phyloP scores from a whole-genome alignment of 352 stramenopile species.

The Globisporangium paddicum region DNA sequence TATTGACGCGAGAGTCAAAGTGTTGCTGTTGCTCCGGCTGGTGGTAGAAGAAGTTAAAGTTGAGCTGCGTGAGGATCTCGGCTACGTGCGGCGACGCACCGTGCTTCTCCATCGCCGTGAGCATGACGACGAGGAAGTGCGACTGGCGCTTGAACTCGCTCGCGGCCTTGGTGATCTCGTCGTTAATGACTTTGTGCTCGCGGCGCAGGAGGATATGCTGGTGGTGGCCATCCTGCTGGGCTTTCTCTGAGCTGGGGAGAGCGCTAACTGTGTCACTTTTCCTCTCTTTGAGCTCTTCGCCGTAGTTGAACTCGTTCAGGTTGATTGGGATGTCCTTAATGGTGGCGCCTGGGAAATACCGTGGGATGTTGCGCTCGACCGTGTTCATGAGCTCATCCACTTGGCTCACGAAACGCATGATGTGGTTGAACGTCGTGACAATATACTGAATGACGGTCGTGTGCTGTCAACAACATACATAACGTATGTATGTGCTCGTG shows the following conservation, averaged over 20 bases:
- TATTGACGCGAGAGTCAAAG: neutral
- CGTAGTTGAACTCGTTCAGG: neutral
- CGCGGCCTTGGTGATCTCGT: constrained; percentile 33
- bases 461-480: constrained; percentile 28
- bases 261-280: neutral
- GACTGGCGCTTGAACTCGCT: constrained; percentile 61
- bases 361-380: constrained; percentile 38
- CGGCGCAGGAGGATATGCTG: constrained; percentile 1
- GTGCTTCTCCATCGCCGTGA: constrained; percentile 70
- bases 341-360: constrained; percentile 24
- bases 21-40: constrained; percentile 20
- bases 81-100: constrained; percentile 61
- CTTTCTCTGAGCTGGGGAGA: neutral
- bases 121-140: constrained; percentile 65
- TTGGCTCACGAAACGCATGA: constrained; percentile 54
- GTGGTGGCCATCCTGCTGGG: no score
- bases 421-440: constrained; percentile 66
- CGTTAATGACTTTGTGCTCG: constrained; percentile 17
- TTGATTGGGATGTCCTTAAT: neutral
- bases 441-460: constrained; percentile 65
- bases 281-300: neutral
- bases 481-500: neutral
- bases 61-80: constrained; percentile 65
- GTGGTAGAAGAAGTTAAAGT: constrained; percentile 76
- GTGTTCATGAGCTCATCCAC: constrained; percentile 46